Percentiles rank a stretch among this genome's conserved stretches.
These are phyloP conservation scores for Beauveria sp. DNA, from an alignment of 2,329 filamentous ascomycete genomes.

Conservation along the genomic window DNA sequence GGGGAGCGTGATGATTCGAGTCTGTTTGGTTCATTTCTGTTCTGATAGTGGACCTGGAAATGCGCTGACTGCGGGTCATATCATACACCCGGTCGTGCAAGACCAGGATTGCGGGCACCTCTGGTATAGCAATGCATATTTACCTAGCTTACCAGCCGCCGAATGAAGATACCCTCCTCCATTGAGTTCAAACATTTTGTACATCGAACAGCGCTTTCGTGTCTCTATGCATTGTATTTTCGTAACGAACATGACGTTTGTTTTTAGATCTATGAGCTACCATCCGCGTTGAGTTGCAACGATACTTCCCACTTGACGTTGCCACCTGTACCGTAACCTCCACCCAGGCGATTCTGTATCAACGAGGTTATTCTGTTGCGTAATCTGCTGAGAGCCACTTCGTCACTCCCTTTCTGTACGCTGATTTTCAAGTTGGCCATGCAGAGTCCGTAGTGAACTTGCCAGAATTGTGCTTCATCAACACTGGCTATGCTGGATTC, in stretches of 20 bases:
- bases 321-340: conserved; percentile 73
- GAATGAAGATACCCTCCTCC: conserved; percentile 24
- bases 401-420: conserved; percentile 56
- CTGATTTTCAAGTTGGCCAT: conserved; percentile 89
- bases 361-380: conserved; percentile 69
- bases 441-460: conserved; percentile 93
- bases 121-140: not conserved
- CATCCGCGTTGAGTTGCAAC: conserved; percentile 57
- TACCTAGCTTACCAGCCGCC: conserved; percentile 1
- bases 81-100: not conserved
- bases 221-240: not conserved
- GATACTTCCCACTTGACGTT: conserved; percentile 90
- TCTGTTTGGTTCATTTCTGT: not conserved
- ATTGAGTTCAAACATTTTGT: not conserved
- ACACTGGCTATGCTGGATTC: conserved; percentile 70
- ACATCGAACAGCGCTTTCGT: not conserved
- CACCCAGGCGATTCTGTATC: conserved; percentile 78
- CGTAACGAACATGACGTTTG: not conserved
- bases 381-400: conserved; percentile 63
- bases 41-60: not conserved
- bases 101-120: not conserved
- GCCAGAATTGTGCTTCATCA: conserved; percentile 94
- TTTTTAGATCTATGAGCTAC: not conserved
- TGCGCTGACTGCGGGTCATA: not conserved
- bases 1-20: not conserved